Base-by-base conservation (phyloP, 2,329 filamentous ascomycete species). In the Ophioceras dolichostomum region DNA sequence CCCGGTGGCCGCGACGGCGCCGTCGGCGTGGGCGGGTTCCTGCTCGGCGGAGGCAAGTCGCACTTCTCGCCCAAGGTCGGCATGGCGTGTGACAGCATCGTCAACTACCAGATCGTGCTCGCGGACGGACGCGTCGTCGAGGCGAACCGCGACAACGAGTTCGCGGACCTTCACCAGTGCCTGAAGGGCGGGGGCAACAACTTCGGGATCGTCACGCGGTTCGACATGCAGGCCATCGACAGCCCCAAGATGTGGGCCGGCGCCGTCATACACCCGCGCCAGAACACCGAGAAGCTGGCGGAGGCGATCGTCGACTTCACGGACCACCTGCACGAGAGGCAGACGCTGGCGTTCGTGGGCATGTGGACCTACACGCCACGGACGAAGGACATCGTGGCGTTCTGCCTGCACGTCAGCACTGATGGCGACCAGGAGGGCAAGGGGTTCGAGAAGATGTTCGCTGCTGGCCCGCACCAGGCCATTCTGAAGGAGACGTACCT, bases 181-280 rank as follows among this genome's bases (percentile, higher is more conserved):
- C 51, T 67, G 5, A 59, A 61, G 36, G 65, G 64, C 5, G 64
- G 64, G 8, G 51, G 54, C n/a, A 59, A 51, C 45, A 68, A 67
- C 45, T 64, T 63, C 33, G 62, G 61, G 29, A 49, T 57, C 27
- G 45, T 53, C 4, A 51, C 59, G 21, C 40, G 36, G 26, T 43
- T 48, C 40, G 41, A 38, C 31, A 41, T 50, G 37, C 26, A 32
- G 10, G 38, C 43, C 10, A 30, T 50, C 8, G 21, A 17, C 2
- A 8, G 32, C 32, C 32, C 34, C 16, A 27, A 18, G 2, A 37
- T 53, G 4, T 50, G 50, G 49, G 50, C 45, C n/a, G 47, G 47
- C 16, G 42, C 45, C 10, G 40, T 41, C 2, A 41, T 45, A 13
- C 44, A 39, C 34, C 44, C 40, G 10, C 26, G 21, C 9, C 35